A percentile compares a stretch with the other conserved stretches of the same genome.
Conservation (phyloP, 2,329 filamentous ascomycete species). For the Pseudopithomyces maydicus region DNA sequence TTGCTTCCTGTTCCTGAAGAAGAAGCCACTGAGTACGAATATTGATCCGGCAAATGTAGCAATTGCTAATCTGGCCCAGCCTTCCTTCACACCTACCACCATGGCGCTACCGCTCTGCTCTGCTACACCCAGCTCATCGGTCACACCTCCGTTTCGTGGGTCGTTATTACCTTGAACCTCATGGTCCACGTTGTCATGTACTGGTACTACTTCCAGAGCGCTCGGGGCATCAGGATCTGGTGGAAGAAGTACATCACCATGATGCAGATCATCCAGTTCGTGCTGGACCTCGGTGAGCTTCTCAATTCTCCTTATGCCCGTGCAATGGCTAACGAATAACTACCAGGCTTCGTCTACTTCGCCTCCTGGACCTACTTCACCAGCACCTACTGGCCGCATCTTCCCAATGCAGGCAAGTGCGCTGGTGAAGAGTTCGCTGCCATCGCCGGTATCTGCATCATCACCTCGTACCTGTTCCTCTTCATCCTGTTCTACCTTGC, state of each 20-base stretch:
- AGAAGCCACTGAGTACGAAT: constrained; percentile 86
- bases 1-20: constrained; percentile 97
- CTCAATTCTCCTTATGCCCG: not conserved
- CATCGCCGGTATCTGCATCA: constrained; percentile 86
- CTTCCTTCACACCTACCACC: constrained; percentile 99
- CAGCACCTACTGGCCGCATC: constrained; percentile 82
- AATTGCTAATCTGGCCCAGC: constrained; percentile 50
- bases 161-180: constrained; percentile 89
- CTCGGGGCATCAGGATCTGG: constrained; percentile 93
- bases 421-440: constrained; percentile 97
- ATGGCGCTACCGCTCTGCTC: constrained; percentile 92
- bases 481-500: constrained; percentile 99
- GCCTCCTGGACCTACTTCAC: constrained; percentile 99
- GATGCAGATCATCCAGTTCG: constrained; percentile 95
- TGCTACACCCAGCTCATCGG: constrained; percentile 98
- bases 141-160: constrained; percentile 92
- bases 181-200: constrained; percentile 98
- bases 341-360: constrained; percentile 91
- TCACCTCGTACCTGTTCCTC: constrained; percentile 93
- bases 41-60: not conserved
- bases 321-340: constrained; percentile 23
- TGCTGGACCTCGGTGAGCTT: constrained; percentile 87
- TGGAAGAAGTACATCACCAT: constrained; percentile 99
- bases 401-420: constrained; percentile 84
- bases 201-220: constrained; percentile 99